phyloP scores from a whole-genome alignment of 2,329 filamentous ascomycete species.

The Penicillium occitanis region DNA sequence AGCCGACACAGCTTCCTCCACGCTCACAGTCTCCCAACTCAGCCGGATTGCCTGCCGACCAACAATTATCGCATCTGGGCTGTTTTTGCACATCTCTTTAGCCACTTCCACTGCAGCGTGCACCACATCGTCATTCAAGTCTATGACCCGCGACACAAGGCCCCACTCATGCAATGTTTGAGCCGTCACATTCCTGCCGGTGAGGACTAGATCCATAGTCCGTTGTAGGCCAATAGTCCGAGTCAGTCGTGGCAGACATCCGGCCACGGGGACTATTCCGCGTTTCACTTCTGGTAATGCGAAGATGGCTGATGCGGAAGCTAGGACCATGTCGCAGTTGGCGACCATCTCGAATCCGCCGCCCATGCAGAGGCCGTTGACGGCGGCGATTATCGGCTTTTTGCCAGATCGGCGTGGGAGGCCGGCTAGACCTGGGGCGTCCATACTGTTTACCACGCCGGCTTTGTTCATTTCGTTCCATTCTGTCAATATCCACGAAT shows the following conservation, averaged over 20 bases:
- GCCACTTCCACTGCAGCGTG: slow-evolving; percentile 60
- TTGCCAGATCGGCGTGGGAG: slow-evolving; percentile 65
- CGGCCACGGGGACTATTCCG: slow-evolving; percentile 70
- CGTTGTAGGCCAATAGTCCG: slow-evolving; percentile 66
- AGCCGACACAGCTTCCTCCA: slow-evolving; percentile 57
- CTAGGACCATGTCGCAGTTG: slow-evolving; percentile 67
- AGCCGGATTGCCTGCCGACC: slow-evolving; percentile 64
- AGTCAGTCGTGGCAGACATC: slow-evolving; percentile 66
- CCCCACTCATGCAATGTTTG: slow-evolving; percentile 64
- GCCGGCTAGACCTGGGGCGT: slow-evolving; percentile 29
- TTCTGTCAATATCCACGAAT: not conserved
- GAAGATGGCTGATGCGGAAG: slow-evolving; percentile 57
- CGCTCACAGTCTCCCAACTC: slow-evolving; percentile 65
- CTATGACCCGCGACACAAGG: slow-evolving; percentile 66
- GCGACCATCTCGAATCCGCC: slow-evolving; percentile 75
- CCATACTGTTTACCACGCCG: slow-evolving; percentile 38
- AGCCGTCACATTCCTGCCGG: slow-evolving; percentile 61
- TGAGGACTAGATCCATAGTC: slow-evolving; percentile 69
- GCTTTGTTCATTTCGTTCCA: slow-evolving; percentile 59
- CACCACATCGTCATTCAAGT: slow-evolving; percentile 28
- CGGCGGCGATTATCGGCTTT: slow-evolving; percentile 74
- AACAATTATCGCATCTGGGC: slow-evolving; percentile 69
- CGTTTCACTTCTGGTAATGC: slow-evolving; percentile 69
- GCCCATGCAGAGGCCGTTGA: slow-evolving; percentile 72
- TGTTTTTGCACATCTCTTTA: slow-evolving; percentile 58